A percentile compares a stretch with the other conserved stretches of the same genome.
Evolutionary conservation across 306 rosid genomes (phyloP).

Genomic region (Adenanthera pavonina): DNA sequence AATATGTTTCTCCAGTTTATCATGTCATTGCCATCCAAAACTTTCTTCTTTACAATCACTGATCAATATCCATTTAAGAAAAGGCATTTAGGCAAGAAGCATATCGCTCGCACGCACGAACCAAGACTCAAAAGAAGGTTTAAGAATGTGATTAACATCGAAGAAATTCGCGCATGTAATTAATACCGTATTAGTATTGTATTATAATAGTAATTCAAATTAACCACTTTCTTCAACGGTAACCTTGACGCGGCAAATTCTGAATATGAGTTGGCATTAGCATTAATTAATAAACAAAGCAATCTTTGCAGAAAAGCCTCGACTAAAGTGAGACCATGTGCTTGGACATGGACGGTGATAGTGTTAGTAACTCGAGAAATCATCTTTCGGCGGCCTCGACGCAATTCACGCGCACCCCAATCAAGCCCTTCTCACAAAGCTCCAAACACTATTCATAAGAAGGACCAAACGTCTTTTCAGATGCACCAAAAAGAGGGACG

Average conservation of each 20-base stretch:
- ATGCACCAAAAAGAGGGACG: background rate
- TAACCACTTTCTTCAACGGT: background rate
- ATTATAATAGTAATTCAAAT: background rate
- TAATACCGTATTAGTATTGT: background rate
- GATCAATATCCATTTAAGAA: too few species aligned
- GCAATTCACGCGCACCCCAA: conserved; percentile 46
- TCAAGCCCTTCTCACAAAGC: background rate
- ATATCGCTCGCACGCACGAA: too few species aligned
- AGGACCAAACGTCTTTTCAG: conserved; percentile 36
- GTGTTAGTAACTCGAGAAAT: conserved; percentile 29
- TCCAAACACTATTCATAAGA: conserved; percentile 35
- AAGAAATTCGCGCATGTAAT: background rate
- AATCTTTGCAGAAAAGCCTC: conserved; percentile 6
- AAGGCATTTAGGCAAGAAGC: too few species aligned
- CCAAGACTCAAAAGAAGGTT: too few species aligned
- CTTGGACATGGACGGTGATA: background rate
- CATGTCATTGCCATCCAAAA: too few species aligned
- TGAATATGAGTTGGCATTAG: background rate
- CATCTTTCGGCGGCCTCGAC: conserved; percentile 77
- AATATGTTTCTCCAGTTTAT: too few species aligned
- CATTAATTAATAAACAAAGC: conserved; percentile 10
- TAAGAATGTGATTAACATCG: background rate
- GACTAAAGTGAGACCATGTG: background rate
- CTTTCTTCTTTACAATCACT: too few species aligned
- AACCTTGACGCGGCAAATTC: background rate